Evolutionary conservation across 192 early-diverging fungal genomes (phyloP).

Genomic region (Coemansia sp.): DNA sequence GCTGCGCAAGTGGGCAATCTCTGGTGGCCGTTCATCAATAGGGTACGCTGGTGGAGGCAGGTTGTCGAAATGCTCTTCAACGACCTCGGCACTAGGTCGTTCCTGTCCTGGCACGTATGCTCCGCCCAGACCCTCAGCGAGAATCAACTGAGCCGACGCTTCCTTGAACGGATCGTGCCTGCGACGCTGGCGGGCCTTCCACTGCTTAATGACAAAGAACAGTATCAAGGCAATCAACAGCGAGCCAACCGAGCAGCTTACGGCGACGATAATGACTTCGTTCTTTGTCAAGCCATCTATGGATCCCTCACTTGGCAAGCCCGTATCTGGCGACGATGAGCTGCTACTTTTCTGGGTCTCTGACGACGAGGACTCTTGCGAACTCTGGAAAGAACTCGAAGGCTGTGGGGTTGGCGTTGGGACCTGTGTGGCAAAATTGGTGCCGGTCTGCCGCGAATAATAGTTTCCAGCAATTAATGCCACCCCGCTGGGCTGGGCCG

Average conservation of each 20-base stretch:
- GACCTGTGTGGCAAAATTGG: conserved; percentile 1
- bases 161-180: conserved; percentile 3
- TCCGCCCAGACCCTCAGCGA: conserved; percentile 8
- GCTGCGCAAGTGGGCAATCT: background rate
- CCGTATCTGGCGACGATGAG: background rate
- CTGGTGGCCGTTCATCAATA: conserved; percentile 7
- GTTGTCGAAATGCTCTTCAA: background rate
- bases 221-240: conserved; percentile 7
- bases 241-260: conserved; percentile 18
- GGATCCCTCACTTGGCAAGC: background rate
- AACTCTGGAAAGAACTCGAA: background rate
- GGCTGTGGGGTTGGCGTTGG: background rate
- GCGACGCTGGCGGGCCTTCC: background rate
- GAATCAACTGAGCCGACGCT: conserved; percentile 4
- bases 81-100: background rate
- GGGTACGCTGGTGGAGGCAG: conserved; percentile 9
- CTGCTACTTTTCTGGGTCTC: background rate
- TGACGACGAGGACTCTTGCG: background rate
- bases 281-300: conserved; percentile 12
- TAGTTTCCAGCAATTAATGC: conserved; percentile 5
- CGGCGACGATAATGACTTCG: conserved; percentile 17
- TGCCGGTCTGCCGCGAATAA: conserved; percentile 2
- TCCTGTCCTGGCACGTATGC: conserved; percentile 7
- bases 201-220: conserved; percentile 13
- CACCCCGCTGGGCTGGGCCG: background rate